Evolutionary conservation across 2,329 filamentous ascomycete species (phyloP).

Genomic region (Didymella lethalis): DNA sequence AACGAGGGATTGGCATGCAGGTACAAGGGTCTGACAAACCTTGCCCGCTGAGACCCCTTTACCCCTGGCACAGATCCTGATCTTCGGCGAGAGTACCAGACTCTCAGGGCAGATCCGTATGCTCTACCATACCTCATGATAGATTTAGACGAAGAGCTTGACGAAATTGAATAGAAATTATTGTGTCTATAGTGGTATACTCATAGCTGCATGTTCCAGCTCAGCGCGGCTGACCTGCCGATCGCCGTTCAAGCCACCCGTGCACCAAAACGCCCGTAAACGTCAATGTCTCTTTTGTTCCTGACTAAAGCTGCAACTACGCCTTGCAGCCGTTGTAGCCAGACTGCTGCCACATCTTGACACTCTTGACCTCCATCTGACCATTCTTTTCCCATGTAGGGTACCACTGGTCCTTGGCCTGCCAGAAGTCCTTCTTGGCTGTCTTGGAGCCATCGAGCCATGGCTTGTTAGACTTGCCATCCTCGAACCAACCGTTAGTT

Average conservation of each 20-base stretch:
- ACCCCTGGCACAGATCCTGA: constrained; percentile 3
- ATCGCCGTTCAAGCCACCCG: constrained; percentile 24
- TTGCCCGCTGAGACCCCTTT: not conserved
- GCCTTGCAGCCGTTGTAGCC: constrained; percentile 57
- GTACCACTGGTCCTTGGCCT: constrained; percentile 69
- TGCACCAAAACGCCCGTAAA: constrained; percentile 21
- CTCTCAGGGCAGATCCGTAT: constrained; percentile 2
- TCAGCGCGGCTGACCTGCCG: constrained; percentile 14
- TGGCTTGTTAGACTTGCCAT: constrained; percentile 75
- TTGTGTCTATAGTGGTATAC: constrained; percentile 12
- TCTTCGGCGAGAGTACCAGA: constrained; percentile 4
- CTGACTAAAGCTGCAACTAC: constrained; percentile 2
- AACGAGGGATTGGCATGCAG: constrained; percentile 15
- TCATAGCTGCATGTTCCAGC: constrained; percentile 16
- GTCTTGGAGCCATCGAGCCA: constrained; percentile 75
- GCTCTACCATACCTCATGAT: not conserved
- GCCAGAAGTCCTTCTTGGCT: constrained; percentile 80
- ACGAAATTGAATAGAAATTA: constrained; percentile 18
- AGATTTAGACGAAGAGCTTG: not conserved
- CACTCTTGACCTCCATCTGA: constrained; percentile 72
- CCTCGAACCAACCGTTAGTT: constrained; percentile 85
- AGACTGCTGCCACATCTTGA: constrained; percentile 63
- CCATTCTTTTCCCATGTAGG: constrained; percentile 73
- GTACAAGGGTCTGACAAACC: constrained; percentile 10
- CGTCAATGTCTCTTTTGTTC: not conserved